Conservation (phyloP, 106 monocot genomes). For the Phalaenopsis equestris region DNA sequence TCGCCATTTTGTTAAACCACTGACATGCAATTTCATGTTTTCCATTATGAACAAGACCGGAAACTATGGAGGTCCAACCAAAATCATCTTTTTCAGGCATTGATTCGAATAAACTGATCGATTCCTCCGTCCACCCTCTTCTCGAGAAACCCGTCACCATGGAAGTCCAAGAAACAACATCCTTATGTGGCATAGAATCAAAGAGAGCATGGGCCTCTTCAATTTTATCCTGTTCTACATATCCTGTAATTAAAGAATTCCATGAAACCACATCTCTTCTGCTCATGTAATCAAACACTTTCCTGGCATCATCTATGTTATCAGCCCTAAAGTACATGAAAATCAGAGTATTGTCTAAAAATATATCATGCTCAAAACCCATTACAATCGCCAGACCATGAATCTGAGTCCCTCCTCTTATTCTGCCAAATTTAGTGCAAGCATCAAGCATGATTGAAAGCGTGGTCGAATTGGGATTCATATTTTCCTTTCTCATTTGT, state of each 20-base stretch:
- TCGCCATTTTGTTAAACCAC: slow-evolving; percentile 39
- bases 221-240: slow-evolving; percentile 20
- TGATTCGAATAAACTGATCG: slow-evolving; percentile 31
- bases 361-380: slow-evolving; percentile 35
- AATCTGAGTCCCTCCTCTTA: slow-evolving; percentile 37
- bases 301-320: slow-evolving; percentile 27
- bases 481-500: slow-evolving; percentile 43
- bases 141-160: slow-evolving; percentile 51
- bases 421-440: slow-evolving; percentile 18
- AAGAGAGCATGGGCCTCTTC: slow-evolving; percentile 43
- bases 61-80: slow-evolving; percentile 58
- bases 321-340: slow-evolving; percentile 36
- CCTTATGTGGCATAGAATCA: slow-evolving; percentile 43
- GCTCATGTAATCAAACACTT: slow-evolving; percentile 32
- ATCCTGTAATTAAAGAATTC: slow-evolving; percentile 40
- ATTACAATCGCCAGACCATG: slow-evolving; percentile 29
- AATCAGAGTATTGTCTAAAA: slow-evolving; percentile 42
- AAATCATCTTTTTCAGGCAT: slow-evolving; percentile 57
- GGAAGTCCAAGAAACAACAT: slow-evolving; percentile 55
- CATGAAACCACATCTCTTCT: slow-evolving; percentile 53
- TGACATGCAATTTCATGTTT: slow-evolving; percentile 31
- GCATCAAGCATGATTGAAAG: slow-evolving; percentile 46
- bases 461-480: slow-evolving; percentile 30
- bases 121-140: slow-evolving; percentile 29
- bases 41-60: slow-evolving; percentile 30